Conservation (phyloP, 306 rosid genomes). For the Macrotyloma uniflorum region DNA sequence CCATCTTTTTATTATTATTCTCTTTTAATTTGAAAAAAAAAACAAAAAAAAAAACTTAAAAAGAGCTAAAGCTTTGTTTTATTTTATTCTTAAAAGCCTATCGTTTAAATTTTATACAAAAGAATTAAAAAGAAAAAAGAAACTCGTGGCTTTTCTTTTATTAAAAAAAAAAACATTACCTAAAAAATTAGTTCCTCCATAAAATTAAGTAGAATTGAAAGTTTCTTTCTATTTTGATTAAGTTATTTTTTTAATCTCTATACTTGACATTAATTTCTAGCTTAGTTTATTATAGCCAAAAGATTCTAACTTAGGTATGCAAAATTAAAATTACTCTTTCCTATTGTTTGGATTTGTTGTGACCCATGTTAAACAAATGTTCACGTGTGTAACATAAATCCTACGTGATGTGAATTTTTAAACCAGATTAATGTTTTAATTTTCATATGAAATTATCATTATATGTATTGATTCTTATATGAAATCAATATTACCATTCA, state of each 20-base stretch:
- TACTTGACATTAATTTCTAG: background rate
- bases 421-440: no score
- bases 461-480: no score
- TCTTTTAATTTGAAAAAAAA: background rate
- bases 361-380: no score
- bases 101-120: background rate
- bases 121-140: background rate
- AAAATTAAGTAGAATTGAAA: background rate
- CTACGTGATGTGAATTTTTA: no score
- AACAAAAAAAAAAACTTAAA: background rate
- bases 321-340: no score
- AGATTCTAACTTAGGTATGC: no score
- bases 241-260: background rate
- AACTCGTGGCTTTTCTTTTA: background rate
- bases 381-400: no score
- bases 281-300: background rate
- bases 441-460: no score
- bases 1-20: background rate
- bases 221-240: background rate
- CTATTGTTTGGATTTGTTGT: no score
- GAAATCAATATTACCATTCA: no score
- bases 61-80: no score
- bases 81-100: background rate
- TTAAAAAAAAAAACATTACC: background rate
- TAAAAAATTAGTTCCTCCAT: background rate